phyloP scores from a whole-genome alignment of 371 early-diverging fungal genomes.

The Lichtheimia corymbifera region DNA sequence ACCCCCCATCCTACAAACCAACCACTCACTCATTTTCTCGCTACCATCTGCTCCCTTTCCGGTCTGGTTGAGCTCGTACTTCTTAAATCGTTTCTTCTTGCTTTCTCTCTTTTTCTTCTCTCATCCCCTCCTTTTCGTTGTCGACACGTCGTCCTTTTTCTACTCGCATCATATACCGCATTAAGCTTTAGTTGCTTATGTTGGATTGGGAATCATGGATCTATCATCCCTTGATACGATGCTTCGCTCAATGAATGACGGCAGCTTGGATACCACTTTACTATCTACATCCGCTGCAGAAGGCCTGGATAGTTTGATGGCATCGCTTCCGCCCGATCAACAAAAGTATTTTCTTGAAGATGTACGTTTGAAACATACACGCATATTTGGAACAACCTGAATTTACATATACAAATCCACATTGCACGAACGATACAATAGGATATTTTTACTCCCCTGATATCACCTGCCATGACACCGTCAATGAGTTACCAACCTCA shows the following conservation, averaged over 20 bases:
- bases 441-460: slow-evolving; percentile 55
- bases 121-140: not conserved
- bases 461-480: slow-evolving; percentile 71
- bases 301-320: not conserved
- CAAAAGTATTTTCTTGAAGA: slow-evolving; percentile 10
- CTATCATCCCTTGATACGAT: slow-evolving; percentile 3
- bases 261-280: not conserved
- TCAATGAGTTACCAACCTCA: slow-evolving; percentile 30
- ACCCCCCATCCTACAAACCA: not conserved
- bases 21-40: not conserved
- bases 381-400: too few relatives aligned
- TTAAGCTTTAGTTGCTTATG: not conserved
- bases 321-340: not conserved
- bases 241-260: not conserved
- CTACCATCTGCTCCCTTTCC: not conserved
- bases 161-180: too few relatives aligned
- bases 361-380: slow-evolving; percentile 5
- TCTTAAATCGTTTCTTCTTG: slow-evolving; percentile 1
- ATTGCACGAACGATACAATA: not conserved
- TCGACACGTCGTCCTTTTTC: too few relatives aligned
- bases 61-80: slow-evolving; percentile 3
- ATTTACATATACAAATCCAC: too few relatives aligned
- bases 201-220: slow-evolving; percentile 2
- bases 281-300: not conserved
- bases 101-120: slow-evolving; percentile 8